Base-by-base conservation (phyloP, 371 early-diverging fungal genomes). In the Entomophthora muscae region DNA sequence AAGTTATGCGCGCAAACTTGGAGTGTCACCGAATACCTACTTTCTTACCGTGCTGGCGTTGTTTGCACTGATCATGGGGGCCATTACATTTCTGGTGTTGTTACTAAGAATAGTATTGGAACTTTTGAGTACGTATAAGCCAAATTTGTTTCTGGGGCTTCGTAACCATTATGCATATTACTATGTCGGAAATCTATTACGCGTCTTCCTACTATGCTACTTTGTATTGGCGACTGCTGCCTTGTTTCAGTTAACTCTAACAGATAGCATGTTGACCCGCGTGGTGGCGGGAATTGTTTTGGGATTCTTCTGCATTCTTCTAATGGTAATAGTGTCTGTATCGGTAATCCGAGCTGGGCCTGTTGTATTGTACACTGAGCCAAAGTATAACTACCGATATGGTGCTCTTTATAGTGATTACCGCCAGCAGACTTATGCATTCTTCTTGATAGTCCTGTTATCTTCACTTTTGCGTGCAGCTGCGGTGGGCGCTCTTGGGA, bases 401-500 rank as follows among this genome's bases (percentile, higher is more conserved):
- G 72, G 72, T 2, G 65, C 64, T 1, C 65, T 72, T 12, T 72
- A 72, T 52, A 67, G 67, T 22, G 70, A 70, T 27, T 72, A 72
- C 29, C 53, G 66, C 1, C 65, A 67, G 31, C 69, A 70, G 1
- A 33, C 68, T 22, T 72, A 70, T 33, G 61, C 64, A 61, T 72
- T 72, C 69, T 72, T 72, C 67, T 57, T 70, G n/a, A 66, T 69
- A 1, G 69, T 67, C 3, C 31, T 72, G 13, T 27, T 53, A 3
- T 70, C 67, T 52, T 67, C 66, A 61, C 51, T 69, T 52, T 3
- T 64, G 17, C 68, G 69, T 29, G 70, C 72, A 0, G 70, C 66
- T 21, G 69, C 70, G 13, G 68, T 72, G 1, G 72, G 70, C 7
- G 30, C 69, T 3, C 24, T 62, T 2, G 62, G 42, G 21, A 29